Percentiles rank a stretch among this genome's conserved stretches.
phyloP scores from a whole-genome alignment of 345 rosid species.

The Linum tenue region DNA sequence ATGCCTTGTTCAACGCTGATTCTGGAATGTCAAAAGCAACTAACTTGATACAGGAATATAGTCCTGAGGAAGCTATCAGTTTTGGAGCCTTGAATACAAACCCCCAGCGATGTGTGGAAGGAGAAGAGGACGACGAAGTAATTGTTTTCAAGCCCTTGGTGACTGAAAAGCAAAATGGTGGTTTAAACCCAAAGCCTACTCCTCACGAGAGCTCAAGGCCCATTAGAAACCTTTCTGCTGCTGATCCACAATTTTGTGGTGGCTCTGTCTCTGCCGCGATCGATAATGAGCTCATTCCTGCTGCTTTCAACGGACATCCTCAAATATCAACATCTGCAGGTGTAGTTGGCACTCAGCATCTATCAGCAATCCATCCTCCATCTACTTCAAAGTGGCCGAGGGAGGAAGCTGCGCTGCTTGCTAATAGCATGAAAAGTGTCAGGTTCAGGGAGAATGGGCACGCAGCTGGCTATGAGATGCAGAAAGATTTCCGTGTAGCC shows the following conservation, averaged over 20 bases:
- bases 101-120: conserved; percentile 36
- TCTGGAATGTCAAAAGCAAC: conserved; percentile 22
- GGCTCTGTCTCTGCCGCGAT: conserved; percentile 30
- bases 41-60: conserved; percentile 28
- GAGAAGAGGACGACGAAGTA: conserved; percentile 85
- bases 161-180: conserved; percentile 49
- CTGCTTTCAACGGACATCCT: conserved; percentile 30
- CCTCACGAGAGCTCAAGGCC: conserved; percentile 37
- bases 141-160: conserved; percentile 83
- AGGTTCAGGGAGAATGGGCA: conserved; percentile 52
- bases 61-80: conserved; percentile 21
- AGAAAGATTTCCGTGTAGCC: conserved; percentile 30
- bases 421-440: conserved; percentile 48
- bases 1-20: conserved; percentile 17
- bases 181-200: conserved; percentile 27
- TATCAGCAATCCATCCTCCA: conserved; percentile 37
- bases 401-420: conserved; percentile 44
- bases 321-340: conserved; percentile 36
- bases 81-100: conserved; percentile 26
- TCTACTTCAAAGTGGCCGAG: conserved; percentile 39
- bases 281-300: conserved; percentile 33
- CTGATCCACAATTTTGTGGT: conserved; percentile 32
- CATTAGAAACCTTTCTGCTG: conserved; percentile 23
- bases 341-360: conserved; percentile 29
- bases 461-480: conserved; percentile 38